Percentiles rank a stretch among this genome's conserved stretches.
Conservation (phyloP, 2,329 filamentous ascomycete genomes). For the Monosporascus sp. region DNA sequence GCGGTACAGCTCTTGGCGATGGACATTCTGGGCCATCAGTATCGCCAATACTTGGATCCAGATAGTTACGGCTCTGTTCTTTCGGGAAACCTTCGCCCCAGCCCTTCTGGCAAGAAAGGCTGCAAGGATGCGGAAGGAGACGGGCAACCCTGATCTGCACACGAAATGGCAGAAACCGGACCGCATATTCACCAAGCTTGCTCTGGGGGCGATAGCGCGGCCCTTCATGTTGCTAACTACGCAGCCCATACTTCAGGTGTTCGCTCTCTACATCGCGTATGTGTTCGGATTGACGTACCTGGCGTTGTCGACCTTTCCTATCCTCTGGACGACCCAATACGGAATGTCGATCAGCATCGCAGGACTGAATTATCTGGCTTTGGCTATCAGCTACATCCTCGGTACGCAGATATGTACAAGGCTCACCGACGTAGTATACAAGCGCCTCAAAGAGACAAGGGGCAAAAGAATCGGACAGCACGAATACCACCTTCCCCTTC, state of each 20-base stretch:
- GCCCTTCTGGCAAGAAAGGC: constrained; percentile 54
- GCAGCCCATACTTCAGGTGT: constrained; percentile 45
- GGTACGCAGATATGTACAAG: constrained; percentile 32
- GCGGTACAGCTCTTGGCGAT: constrained; percentile 59
- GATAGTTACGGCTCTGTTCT: constrained; percentile 49
- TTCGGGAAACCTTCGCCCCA: constrained; percentile 60
- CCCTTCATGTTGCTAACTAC: constrained; percentile 43
- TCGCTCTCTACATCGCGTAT: constrained; percentile 44
- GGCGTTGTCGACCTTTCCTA: constrained; percentile 41
- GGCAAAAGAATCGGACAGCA: constrained; percentile 28
- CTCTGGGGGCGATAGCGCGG: constrained; percentile 34
- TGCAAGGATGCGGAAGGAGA: constrained; percentile 47
- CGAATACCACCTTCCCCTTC: constrained; percentile 33
- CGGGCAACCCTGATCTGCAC: constrained; percentile 40
- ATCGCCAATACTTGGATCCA: constrained; percentile 56
- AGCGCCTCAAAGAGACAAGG: constrained; percentile 31
- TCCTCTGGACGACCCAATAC: constrained; percentile 32
- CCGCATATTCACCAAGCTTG: constrained; percentile 23
- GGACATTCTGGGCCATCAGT: constrained; percentile 63
- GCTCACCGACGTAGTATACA: constrained; percentile 36
- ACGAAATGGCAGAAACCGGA: constrained; percentile 45
- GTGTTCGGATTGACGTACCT: constrained; percentile 43
- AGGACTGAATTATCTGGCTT: constrained; percentile 26
- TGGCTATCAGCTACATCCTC: constrained; percentile 19
- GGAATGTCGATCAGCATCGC: constrained; percentile 14